Conservation (phyloP, 2,329 filamentous ascomycete species). For the Fusarium robinianum region DNA sequence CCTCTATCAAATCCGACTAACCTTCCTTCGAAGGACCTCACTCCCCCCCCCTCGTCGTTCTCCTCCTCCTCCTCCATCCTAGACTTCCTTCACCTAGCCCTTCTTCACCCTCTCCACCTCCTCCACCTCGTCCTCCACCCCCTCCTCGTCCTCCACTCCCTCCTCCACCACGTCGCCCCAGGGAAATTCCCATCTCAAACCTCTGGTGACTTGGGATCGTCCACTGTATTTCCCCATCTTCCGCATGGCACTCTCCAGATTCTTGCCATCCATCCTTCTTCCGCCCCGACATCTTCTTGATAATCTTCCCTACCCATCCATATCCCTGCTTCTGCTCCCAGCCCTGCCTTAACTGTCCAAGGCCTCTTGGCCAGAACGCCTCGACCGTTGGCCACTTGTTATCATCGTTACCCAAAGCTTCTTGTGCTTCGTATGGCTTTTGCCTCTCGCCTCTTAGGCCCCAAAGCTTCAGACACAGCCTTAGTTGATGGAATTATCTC, state of each 20-base stretch:
- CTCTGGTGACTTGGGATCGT: constrained; percentile 29
- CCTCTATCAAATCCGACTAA: too few relatives aligned
- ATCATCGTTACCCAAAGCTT: constrained; percentile 25
- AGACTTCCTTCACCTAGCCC: constrained; percentile 17
- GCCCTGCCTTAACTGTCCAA: constrained; percentile 31
- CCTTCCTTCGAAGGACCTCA: too few relatives aligned
- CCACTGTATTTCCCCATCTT: constrained; percentile 32
- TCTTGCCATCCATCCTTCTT: constrained; percentile 30
- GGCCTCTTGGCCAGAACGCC: constrained; percentile 21
- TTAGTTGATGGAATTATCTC: constrained; percentile 18
- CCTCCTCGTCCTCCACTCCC: constrained; percentile 26
- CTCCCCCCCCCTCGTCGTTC: constrained; percentile 5
- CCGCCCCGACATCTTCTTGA: constrained; percentile 28
- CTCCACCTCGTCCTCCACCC: constrained; percentile 17
- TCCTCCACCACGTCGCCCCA: constrained; percentile 27
- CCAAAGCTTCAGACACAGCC: constrained; percentile 10
- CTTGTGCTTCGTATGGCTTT: constrained; percentile 23
- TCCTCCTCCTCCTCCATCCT: constrained; percentile 13
- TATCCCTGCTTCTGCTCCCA: constrained; percentile 22
- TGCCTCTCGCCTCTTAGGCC: constrained; percentile 27
- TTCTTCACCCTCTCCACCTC: constrained; percentile 9
- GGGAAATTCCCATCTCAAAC: constrained; percentile 30
- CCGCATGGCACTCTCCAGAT: constrained; percentile 17
- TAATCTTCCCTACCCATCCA: constrained; percentile 27
- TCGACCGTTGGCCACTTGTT: constrained; percentile 29